phyloP scores from a whole-genome alignment of 2,329 filamentous ascomycete genomes.

The Colletotrichum lentis region DNA sequence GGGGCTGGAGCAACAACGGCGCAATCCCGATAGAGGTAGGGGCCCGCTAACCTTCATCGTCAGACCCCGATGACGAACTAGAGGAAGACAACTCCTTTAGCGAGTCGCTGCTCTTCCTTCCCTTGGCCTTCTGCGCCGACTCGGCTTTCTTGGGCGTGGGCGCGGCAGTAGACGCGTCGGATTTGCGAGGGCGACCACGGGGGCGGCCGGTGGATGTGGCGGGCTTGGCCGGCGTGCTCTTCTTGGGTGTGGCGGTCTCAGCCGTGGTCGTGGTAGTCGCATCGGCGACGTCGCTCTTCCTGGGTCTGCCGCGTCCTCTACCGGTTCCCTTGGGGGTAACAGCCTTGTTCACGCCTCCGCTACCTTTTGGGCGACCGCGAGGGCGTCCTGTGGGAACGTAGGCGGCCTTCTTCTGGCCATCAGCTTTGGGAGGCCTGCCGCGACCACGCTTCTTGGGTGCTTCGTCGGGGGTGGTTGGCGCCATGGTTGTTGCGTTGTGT shows the following conservation, averaged over 20 bases:
- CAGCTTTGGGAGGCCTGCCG: constrained; percentile 52
- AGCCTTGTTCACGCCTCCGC: constrained; percentile 45
- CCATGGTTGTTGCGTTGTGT: constrained; percentile 32
- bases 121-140: constrained; percentile 38
- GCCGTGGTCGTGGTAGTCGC: constrained; percentile 9
- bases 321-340: constrained; percentile 37
- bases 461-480: constrained; percentile 32
- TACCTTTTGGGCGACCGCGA: constrained; percentile 58
- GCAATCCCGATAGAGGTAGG: neutral
- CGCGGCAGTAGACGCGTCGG: constrained; percentile 38
- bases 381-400: constrained; percentile 55
- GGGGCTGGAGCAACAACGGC: neutral
- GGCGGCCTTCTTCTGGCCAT: constrained; percentile 49
- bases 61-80: constrained; percentile 20
- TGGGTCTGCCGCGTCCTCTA: constrained; percentile 46
- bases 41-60: constrained; percentile 32
- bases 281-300: constrained; percentile 41
- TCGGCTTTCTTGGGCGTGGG: constrained; percentile 44
- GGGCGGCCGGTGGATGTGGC: constrained; percentile 36
- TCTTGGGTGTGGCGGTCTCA: constrained; percentile 24
- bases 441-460: constrained; percentile 48
- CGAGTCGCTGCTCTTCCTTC: constrained; percentile 33
- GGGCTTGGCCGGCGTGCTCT: constrained; percentile 26
- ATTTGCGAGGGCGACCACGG: constrained; percentile 49
- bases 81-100: constrained; percentile 14